Evolutionary conservation across 805 yeast species (phyloP), one percentile per base, ranked within the genome.

Genomic region (Starmerella ratchasimensis): DNA sequence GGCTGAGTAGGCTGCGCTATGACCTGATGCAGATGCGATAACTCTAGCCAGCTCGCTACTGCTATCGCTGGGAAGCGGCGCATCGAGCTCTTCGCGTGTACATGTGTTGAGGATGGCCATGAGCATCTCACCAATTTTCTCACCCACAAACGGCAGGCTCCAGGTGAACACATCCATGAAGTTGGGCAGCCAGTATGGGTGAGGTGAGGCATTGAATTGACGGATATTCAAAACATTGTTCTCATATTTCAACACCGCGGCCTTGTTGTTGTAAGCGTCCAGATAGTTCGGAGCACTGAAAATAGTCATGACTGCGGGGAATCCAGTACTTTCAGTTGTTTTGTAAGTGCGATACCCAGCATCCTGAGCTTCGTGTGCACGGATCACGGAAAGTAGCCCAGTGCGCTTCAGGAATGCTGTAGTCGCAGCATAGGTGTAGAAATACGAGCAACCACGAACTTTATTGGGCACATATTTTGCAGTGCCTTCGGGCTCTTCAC

Each of bases 281-380:
- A 86, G 67, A 60, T 88, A 88, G 58, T 88, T 88, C 4, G 97
- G 98, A 0, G 97, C 97, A 34, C 93, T 78, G 60, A 88, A 88
- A 62, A 88, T 74, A 3, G 97, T 84, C 57, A 88, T 71, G 27
- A 88, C 67, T 5, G 88, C 73, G 1, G 96, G 97, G 56, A 88
- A 88, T 10, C 93, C 93, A 53, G 84, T 75, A 3, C 80, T 68
- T 43, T 72, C 70, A 1, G 94, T 81, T 47, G 81, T 73, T 50
- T 77, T 79, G 61, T 88, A 88, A 82, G 90, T 90, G 55, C 95
- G 66, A 60, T 86, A 88, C 26, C 98, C 98, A 8, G 90, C 86
- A 58, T 88, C 96, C 59, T 88, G 98, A 1, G 96, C 96, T 61
- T 88, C 96, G 58, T 88, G 98, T 1, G 96, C 97, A 41, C 98